Conservation (phyloP, 345 rosid genomes). For the Eucalyptus leucophloia region DNA sequence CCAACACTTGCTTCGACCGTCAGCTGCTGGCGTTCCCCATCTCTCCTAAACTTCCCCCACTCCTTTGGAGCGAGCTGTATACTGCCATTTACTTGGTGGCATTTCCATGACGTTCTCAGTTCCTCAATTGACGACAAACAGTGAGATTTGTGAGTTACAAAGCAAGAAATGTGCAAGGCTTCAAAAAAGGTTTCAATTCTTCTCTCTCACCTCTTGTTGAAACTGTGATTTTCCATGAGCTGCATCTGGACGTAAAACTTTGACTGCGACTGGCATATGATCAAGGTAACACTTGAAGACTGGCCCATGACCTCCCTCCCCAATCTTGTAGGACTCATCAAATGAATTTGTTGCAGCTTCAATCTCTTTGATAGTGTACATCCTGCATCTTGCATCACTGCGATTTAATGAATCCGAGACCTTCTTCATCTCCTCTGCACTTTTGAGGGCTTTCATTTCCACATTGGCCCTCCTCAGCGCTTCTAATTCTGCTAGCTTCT, state of each 20-base stretch:
- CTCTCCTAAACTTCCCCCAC: neutral
- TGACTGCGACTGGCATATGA: slow-evolving; percentile 78
- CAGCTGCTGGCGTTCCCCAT: neutral
- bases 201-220: slow-evolving; percentile 60
- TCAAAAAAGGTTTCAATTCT: neutral
- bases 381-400: slow-evolving; percentile 40
- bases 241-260: slow-evolving; percentile 89
- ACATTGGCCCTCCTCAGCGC: slow-evolving; percentile 34
- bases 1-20: neutral
- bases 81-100: neutral
- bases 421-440: slow-evolving; percentile 28
- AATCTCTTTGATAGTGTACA: slow-evolving; percentile 68
- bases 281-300: slow-evolving; percentile 75
- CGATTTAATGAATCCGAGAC: slow-evolving; percentile 7
- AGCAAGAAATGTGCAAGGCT: neutral
- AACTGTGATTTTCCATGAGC: slow-evolving; percentile 90
- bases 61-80: neutral
- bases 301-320: slow-evolving; percentile 98
- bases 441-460: slow-evolving; percentile 43
- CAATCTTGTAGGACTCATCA: slow-evolving; percentile 38
- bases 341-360: slow-evolving; percentile 70
- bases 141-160: neutral
- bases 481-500: slow-evolving; percentile 46
- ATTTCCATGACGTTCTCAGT: neutral
- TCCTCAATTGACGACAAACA: neutral